These are phyloP conservation scores for Flaveria robusta DNA, from an alignment of 129 eudicot genomes.

Conservation along the genomic window DNA sequence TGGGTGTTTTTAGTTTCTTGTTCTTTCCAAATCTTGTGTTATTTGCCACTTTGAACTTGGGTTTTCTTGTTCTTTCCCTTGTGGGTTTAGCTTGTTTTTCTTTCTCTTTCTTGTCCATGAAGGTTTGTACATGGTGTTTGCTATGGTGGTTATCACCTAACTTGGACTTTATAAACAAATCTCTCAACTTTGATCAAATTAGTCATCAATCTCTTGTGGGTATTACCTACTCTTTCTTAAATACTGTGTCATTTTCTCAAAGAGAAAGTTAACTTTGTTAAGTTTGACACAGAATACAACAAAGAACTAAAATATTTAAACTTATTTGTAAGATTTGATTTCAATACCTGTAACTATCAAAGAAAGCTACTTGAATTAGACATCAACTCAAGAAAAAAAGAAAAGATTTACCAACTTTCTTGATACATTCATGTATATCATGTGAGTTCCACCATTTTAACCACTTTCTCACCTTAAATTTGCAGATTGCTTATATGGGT, in stretches of 20 bases:
- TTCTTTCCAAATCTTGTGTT: conserved; percentile 20
- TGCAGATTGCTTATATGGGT: conserved; percentile 33
- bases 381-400: no score
- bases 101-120: conserved; percentile 5
- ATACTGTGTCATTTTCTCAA: not conserved
- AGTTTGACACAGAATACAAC: not conserved
- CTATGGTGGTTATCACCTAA: conserved; percentile 9
- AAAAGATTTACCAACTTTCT: conserved; percentile 6
- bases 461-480: conserved; percentile 9
- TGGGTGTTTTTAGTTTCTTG: conserved; percentile 20
- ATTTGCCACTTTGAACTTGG: conserved; percentile 5
- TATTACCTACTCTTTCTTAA: conserved; percentile 17
- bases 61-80: conserved; percentile 2
- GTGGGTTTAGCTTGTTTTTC: not conserved
- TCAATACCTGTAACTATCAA: conserved; percentile 8
- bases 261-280: not conserved
- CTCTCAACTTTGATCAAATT: conserved; percentile 2
- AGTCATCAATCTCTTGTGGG: conserved; percentile 17
- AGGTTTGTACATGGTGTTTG: conserved; percentile 5
- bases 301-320: not conserved
- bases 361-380: not conserved
- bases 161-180: conserved; percentile 1
- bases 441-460: not conserved
- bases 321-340: not conserved
- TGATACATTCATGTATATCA: conserved; percentile 1